These are phyloP conservation scores for Buxus sempervirens DNA, from an alignment of 164 flowering plant genomes.

Conservation along the genomic window DNA sequence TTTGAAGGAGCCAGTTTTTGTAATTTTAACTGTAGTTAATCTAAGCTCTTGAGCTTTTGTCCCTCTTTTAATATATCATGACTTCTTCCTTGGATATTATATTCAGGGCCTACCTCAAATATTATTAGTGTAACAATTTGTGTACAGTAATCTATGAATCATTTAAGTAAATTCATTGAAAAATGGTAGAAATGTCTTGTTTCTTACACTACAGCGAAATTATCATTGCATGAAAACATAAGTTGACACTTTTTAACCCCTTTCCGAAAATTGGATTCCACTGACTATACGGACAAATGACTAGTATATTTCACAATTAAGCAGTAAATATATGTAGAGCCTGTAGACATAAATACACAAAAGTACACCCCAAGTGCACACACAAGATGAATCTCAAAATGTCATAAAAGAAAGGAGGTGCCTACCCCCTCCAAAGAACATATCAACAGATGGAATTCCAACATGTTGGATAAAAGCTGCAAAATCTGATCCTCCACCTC, in stretches of 20 bases:
- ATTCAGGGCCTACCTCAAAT: background rate
- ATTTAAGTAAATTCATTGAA: too few species aligned
- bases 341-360: too few species aligned
- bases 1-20: background rate
- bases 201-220: background rate
- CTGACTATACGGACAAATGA: background rate
- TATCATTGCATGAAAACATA: background rate
- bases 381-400: too few species aligned
- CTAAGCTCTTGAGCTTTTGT: background rate
- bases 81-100: background rate
- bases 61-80: background rate
- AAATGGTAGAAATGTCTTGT: background rate
- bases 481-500: conserved; percentile 66
- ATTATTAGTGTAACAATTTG: too few species aligned
- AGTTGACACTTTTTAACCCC: too few species aligned
- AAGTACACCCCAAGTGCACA: too few species aligned
- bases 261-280: background rate
- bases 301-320: background rate
- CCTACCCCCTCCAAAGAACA: conserved; percentile 57
- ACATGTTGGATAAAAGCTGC: conserved; percentile 72
- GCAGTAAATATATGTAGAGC: background rate
- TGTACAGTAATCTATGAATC: background rate
- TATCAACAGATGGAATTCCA: conserved; percentile 60
- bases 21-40: background rate
- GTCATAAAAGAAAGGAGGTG: background rate